These are phyloP conservation scores for Chlorella sp. DNA, from an alignment of 139 green algal species.

Conservation along the genomic window DNA sequence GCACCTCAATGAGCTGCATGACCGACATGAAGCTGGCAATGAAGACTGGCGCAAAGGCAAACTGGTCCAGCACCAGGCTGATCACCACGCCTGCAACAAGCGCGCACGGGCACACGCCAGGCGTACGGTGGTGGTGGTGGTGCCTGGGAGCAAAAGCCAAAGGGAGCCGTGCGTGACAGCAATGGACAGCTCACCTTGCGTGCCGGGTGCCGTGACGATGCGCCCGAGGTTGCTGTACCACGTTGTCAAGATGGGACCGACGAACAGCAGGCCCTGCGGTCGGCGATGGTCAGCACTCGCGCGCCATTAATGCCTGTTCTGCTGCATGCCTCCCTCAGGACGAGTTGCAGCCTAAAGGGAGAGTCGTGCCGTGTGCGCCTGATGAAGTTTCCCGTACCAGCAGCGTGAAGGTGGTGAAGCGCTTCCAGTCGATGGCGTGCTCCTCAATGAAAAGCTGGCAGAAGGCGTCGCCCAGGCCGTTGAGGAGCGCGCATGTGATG, in stretches of 20 bases:
- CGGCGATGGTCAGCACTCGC: not conserved
- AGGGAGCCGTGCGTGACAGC: not conserved
- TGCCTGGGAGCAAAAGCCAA: not conserved
- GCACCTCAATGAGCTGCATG: conserved; percentile 4
- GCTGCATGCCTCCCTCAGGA: not conserved
- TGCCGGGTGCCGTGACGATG: conserved; percentile 48
- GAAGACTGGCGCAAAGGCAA: conserved; percentile 85
- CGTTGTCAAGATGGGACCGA: conserved; percentile 74
- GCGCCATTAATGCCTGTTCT: not conserved
- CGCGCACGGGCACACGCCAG: not conserved
- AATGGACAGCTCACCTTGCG: conserved; percentile 22
- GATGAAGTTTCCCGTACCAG: conserved; percentile 31
- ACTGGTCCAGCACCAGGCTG: not conserved
- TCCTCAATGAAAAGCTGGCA: conserved; percentile 70
- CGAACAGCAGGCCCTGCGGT: conserved; percentile 41
- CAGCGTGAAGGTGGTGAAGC: conserved; percentile 64
- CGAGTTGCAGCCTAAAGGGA: not conserved
- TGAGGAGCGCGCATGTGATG: conserved; percentile 75
- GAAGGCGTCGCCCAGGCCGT: conserved; percentile 75
- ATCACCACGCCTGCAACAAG: not conserved
- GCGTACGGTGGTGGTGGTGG: not conserved
- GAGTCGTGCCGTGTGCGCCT: not conserved
- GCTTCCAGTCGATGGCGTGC: conserved; percentile 44
- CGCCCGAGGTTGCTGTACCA: conserved; percentile 75
- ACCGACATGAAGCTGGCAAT: conserved; percentile 67